phyloP scores from a whole-genome alignment of 805 yeast genomes.

The Nakazawaea laoshanensis region DNA sequence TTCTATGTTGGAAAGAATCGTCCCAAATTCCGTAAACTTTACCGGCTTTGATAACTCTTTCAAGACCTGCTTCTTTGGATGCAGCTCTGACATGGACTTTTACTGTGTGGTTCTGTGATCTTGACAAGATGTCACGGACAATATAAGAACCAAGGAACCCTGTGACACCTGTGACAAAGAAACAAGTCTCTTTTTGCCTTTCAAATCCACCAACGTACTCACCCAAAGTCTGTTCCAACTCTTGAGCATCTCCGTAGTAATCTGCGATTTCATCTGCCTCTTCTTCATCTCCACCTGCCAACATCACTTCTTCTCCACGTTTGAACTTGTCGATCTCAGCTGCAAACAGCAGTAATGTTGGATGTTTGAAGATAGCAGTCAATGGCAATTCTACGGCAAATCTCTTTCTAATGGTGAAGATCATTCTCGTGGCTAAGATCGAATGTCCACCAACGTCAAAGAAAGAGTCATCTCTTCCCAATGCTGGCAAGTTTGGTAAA shows the following conservation, averaged over 20 bases:
- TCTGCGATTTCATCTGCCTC: slow-evolving; percentile 21
- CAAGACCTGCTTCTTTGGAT: slow-evolving; percentile 57
- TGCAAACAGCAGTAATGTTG: slow-evolving; percentile 78
- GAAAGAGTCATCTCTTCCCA: slow-evolving; percentile 78
- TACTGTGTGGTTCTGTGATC: slow-evolving; percentile 45
- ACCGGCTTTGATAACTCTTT: slow-evolving; percentile 69
- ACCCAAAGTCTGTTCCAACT: slow-evolving; percentile 32
- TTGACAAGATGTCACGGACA: slow-evolving; percentile 62
- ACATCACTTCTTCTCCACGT: slow-evolving; percentile 38
- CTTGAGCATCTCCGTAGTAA: slow-evolving; percentile 71
- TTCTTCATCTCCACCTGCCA: slow-evolving; percentile 25
- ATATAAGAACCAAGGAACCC: slow-evolving; percentile 95
- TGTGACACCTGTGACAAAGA: slow-evolving; percentile 91
- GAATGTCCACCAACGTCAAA: slow-evolving; percentile 98
- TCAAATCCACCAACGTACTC: too few species aligned
- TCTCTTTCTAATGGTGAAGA: slow-evolving; percentile 78
- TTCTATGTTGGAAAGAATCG: slow-evolving; percentile 43
- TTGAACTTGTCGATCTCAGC: slow-evolving; percentile 53
- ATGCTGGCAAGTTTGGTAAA: slow-evolving; percentile 78
- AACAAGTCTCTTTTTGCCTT: slow-evolving; percentile 44
- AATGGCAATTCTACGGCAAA: slow-evolving; percentile 78
- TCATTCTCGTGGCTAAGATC: slow-evolving; percentile 93
- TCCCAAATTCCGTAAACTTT: slow-evolving; percentile 79
- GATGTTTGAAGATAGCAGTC: slow-evolving; percentile 83
- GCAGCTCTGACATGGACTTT: slow-evolving; percentile 90